Evolutionary conservation across 306 rosid genomes (phyloP), one percentile per base, ranked within the genome.

Genomic region (Lotus japonicus): DNA sequence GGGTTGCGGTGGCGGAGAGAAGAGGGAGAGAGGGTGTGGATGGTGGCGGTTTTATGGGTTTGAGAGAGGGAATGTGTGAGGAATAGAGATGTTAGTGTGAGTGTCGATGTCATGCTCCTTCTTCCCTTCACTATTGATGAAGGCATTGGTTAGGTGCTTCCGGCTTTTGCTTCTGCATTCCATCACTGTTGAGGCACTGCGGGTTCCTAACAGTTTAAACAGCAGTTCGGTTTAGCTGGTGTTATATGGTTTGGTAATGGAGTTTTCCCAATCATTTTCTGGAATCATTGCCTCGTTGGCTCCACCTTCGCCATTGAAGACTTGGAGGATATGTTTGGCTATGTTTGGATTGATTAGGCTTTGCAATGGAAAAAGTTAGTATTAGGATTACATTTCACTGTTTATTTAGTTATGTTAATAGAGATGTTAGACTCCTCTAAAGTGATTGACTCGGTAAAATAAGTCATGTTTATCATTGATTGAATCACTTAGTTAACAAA

Each of bases 1-100:
- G 73, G 73, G 45, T 70, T 71, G 8, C 15, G 73, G 45, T 70
- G 67, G 8, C 15, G 74, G 68, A 58, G 52, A 57, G 88, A 49
- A 71, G 38, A 66, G 64, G 72, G 48, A 55, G 75, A 48, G 53
- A 45, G 58, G 31, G 49, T 52, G 51, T 10, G 45, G 26, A 18
- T 9, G 66, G 4, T 31, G 52, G 21, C 15, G 72, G 11, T 6
- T 35, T 46, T 68, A 73, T 28, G 66, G 16, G 81, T 7, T 19
- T 17, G 78, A 62, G 77, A 15, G 57, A 68, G 72, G 45, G 87
- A 73, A 2, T 21, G 80, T 44, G 70, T 5, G 26, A 71, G 71
- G 77, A 56, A 60, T n/a, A 74, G 71, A 58, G 83, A 73, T 76
- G 52, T 76, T 81, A 82, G 74, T 76, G 52, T 76, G 80, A 82